These are phyloP conservation scores for Verticillium isaacii DNA, from an alignment of 2,329 filamentous ascomycete genomes.

Conservation along the genomic window DNA sequence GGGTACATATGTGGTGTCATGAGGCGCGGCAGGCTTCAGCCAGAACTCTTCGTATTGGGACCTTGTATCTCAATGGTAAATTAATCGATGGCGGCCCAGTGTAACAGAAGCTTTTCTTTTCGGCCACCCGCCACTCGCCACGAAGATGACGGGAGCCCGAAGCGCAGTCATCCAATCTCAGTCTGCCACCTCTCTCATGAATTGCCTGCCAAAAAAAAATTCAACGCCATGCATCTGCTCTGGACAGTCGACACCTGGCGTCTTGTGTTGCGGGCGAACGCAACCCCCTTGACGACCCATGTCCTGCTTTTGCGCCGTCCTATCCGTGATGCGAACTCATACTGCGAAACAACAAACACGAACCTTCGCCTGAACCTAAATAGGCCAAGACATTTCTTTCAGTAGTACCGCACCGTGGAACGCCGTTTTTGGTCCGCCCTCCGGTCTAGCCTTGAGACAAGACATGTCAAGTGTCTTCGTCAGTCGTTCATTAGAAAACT, in stretches of 20 bases:
- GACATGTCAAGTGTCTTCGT: neutral
- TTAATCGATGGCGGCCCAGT: neutral
- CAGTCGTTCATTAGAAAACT: neutral
- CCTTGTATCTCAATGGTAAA: neutral
- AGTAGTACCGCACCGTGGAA: neutral
- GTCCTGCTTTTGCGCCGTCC: neutral
- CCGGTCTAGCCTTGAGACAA: neutral
- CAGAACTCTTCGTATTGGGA: neutral
- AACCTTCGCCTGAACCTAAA: neutral
- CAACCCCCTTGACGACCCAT: neutral
- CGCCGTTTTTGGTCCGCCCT: neutral
- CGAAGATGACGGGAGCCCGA: neutral
- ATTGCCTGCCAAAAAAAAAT: neutral
- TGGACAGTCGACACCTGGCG: neutral
- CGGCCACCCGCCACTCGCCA: neutral
- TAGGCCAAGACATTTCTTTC: neutral
- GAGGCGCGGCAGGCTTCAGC: neutral
- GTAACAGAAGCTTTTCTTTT: neutral
- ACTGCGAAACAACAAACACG: neutral
- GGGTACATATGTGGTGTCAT: neutral
- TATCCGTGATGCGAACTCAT: neutral
- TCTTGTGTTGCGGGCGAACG: neutral
- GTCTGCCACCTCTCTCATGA: neutral
- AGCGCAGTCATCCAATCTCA: neutral
- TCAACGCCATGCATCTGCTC: neutral